Evolutionary conservation across 2,329 filamentous ascomycete genomes (phyloP), one percentile per base, ranked within the genome.

Genomic region (Pseudocercospora musae): DNA sequence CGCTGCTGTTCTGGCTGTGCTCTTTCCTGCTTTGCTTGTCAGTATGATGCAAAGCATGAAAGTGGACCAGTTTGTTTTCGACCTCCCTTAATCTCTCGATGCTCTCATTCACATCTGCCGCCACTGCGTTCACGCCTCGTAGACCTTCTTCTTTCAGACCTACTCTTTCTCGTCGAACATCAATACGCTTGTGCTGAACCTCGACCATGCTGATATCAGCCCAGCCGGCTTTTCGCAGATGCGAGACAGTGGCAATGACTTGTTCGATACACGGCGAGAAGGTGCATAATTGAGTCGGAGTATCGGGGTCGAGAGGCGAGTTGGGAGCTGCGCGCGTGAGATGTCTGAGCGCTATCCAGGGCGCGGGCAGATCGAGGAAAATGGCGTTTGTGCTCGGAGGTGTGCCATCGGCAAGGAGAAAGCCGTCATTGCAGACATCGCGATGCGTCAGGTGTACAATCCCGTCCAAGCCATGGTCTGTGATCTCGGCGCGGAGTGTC

Each of bases 221-320:
- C 95, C 95, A 99, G 58, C 91, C 92, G 6, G 92, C 80, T 40
- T 87, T 85, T 58, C 94, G 88, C 76, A 99, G 84, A 11, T 86
- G 85, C 10, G 90, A 89, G 58, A 96, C 88, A 0, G 95, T 98
- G 60, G 88, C 86, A 58, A 90, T 92, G 21, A 96, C 94, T 79
- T 99, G 95, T 78, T 99, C 95, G 68, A 99, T 96, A 77, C 95
- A 99, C 0, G 95, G 95, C 1, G 90, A 96, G 78, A 99, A 99
- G 0, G 92, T 96, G 80, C 95, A 99, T 59, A 99, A 84, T 72
- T 95, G 84, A 1, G 89, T 86, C 4, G 89, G 84, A 46, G 85
- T 83, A n/a, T 83, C 82, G 0, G 91, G 87, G 68, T 95, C 88
- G 10, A 98, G 82, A 0, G 85, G 82, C 0, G 84, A 83, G 42